A percentile compares a stretch with the other conserved stretches of the same genome.
Evolutionary conservation across 2,329 filamentous ascomycete species (phyloP).

Genomic region (Fusarium chlamydosporum): DNA sequence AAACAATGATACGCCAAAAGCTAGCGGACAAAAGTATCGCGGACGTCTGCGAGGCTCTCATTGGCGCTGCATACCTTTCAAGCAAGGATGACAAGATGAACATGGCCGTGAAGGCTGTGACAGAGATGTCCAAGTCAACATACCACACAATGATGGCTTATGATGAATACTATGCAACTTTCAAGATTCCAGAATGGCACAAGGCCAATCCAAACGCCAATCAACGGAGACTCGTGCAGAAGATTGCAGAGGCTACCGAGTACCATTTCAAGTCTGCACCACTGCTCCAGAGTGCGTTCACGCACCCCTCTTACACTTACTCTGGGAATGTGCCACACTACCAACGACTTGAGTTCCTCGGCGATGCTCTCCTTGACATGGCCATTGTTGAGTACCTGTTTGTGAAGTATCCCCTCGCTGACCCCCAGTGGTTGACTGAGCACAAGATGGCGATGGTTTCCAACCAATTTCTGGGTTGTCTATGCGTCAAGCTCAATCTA

Average conservation of each 20-base stretch:
- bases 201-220: conserved; percentile 70
- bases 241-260: conserved; percentile 70
- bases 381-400: conserved; percentile 87
- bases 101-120: conserved; percentile 74
- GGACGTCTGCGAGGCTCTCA: conserved; percentile 94
- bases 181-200: conserved; percentile 80
- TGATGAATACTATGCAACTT: conserved; percentile 79
- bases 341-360: conserved; percentile 91
- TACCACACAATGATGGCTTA: conserved; percentile 79
- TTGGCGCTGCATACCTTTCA: conserved; percentile 82
- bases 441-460: conserved; percentile 99
- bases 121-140: conserved; percentile 75
- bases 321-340: conserved; percentile 87
- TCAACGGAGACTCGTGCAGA: conserved; percentile 76
- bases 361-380: conserved; percentile 90
- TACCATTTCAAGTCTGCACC: conserved; percentile 80
- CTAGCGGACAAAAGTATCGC: conserved; percentile 92
- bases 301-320: conserved; percentile 83
- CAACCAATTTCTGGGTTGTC: conserved; percentile 90
- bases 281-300: conserved; percentile 86
- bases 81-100: conserved; percentile 63
- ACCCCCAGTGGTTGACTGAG: conserved; percentile 97
- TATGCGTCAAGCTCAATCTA: conserved; percentile 83
- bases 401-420: conserved; percentile 79
- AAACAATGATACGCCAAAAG: conserved; percentile 66